Base-by-base conservation (phyloP, 345 rosid genomes). In the Melastoma malabathricum region DNA sequence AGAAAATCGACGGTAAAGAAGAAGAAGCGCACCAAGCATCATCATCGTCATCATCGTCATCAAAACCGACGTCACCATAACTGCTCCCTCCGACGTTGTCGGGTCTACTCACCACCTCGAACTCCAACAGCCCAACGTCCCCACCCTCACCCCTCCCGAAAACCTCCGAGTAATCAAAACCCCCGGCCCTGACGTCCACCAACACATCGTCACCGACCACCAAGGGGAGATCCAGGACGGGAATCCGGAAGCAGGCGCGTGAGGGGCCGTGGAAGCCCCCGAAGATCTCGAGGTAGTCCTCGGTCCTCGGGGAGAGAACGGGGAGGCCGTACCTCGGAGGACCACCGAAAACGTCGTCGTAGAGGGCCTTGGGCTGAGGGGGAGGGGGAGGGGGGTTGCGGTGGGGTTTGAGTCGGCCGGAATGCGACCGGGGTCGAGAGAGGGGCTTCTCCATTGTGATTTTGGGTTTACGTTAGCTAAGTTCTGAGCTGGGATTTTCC, bases 221-320 rank as follows among this genome's bases (percentile, higher is more conserved):
- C 39, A 62, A 29, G 0, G 94, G 94, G 59, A 90, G 96, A 83
- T 86, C 90, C 43, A 90, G 84, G 52, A 90, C 85, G 13, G 96
- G 98, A 61, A 90, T 78, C 58, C 41, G 41, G 41, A 12, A 34
- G 94, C 84, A n/a, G 86, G 58, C 61, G 80, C 76, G 72, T 83
- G 83, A 55, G 86, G 66, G 41, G n/a, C 86, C 73, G 67, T 73
- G 87, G 43, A 83, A 86, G 2, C 83, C 77, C 15, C 83, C 74
- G 76, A 90, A 90, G 46, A 86, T 86, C 73, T 86, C 94, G 52
- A 59, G 58, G 52, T 83, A 90, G 70, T 90, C 98, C 48, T 90
- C 94, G 2, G 71, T 76, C 10, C 96, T 75, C 7, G 96, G 98
- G 15, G 98, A 82, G 41, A 90, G 64, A 2, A 75, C 39, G 3